Evolutionary conservation across 2,329 filamentous ascomycete genomes (phyloP), one percentile per base, ranked within the genome.

Genomic region (Blastomyces parvus): DNA sequence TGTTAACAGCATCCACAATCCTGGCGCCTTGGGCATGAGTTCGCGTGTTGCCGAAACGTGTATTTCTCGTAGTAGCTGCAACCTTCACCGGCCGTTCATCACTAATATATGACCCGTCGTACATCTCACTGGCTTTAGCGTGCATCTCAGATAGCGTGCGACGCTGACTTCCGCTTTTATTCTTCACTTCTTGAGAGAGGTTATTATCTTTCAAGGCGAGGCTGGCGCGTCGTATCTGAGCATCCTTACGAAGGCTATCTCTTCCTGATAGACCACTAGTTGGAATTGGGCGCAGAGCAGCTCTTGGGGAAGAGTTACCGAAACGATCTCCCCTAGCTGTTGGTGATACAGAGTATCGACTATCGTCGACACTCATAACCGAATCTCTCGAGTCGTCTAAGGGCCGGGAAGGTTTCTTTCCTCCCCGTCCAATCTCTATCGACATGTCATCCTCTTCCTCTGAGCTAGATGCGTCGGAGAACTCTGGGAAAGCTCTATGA

Each of bases 131-230:
- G 2, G 82, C 76, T 68, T 79, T 81, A 1, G 81, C 80, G 65
- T 86, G 81, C 67, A 83, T 78, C 59, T 85, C 81, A n/a, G 82
- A 81, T 13, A 85, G 75, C 1, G 81, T 79, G 25, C 80, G 80
- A 40, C 79, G 79, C 64, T 75, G 72, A 25, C 77, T 72, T 71
- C 61, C 73, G 68, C 57, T 76, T 70, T 69, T 76, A 57, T 65
- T 67, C 60, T 71, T 79, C 63, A 70, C 73, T 67, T 70, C 70
- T 68, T 73, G 76, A 66, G 67, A 74, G 66, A 69, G 73, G 42
- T 73, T 70, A 48, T 76, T 78, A 61, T 78, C 75, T 61, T 77
- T 78, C 59, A 77, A 74, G 4, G 74, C 72, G 25, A 68, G 72
- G 62, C 72, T 77, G 19, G 76, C 76, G 59, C 70, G 73, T 66